Evolutionary conservation across 2,329 filamentous ascomycete species (phyloP), one percentile per base, ranked within the genome.

Genomic region (Colletotrichum noveboracense): DNA sequence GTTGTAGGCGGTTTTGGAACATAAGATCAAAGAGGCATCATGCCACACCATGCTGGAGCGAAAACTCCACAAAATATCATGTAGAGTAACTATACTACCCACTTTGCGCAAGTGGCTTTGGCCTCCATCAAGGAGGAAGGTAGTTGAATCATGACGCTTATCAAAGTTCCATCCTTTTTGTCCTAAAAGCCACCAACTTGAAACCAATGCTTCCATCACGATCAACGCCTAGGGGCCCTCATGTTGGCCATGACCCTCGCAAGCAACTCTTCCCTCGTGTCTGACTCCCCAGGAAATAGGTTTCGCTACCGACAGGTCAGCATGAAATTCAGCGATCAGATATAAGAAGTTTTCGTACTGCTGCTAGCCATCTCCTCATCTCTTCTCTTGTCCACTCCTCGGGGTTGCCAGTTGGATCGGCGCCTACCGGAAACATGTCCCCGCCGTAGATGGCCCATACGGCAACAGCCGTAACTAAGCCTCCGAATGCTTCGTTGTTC

Each of bases 361-460:
- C 91, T 61, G 92, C 91, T 66, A 98, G 87, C 96, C 96, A 98
- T 80, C 93, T 88, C 76, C 92, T 89, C 84, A 98, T 88, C 81
- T 98, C 95, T 64, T 95, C 93, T 72, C 89, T 88, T 0, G 95
- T 95, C 96, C 96, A 98, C 12, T 81, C 83, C 55, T 88, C 86
- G 55, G 87, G 91, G 87, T 95, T 90, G 76, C 96, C 96, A 32
- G 88, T 94, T n/a, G 96, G 95, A 82, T 98, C 96, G 64, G 88
- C 76, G 78, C 92, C 88, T 5, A 90, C 84, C 1, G 96, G 96
- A 80, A 98, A 98, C 81, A 98, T 90, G 77, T 96, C 95, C 69
- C 91, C 90, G 72, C 95, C 95, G 93, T 94, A 97, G 80, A 98
- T 96, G 21, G 91, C 91, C 93, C 94, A 98, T 56, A 91, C 92